Base-by-base conservation (phyloP, 2,329 filamentous ascomycete genomes). In the Ramichloridium luteum region DNA sequence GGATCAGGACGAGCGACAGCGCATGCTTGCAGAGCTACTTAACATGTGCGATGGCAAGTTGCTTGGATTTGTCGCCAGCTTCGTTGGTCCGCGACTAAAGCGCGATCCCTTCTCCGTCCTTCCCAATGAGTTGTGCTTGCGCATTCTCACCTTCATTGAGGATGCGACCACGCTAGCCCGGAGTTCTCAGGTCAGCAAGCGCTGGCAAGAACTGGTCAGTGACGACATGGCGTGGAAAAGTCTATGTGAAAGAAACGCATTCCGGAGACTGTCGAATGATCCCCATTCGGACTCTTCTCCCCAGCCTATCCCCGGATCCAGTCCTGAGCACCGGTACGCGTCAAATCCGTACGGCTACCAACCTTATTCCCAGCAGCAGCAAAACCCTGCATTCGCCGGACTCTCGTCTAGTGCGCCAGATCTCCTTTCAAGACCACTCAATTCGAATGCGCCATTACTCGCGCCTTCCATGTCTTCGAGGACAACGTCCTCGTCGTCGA, bases 171-270 rank as follows among this genome's bases (percentile, higher is more conserved):
- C 92, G 3, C 68, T 98, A 28, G 88, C 86, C 23, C 73, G 90
- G 53, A 82, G 90, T 31, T 93, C 88, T 4, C 88, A 96, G 56
- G 90, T 98, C n/a, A 98, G 90, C 32, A 77, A 77, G 43, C 73
- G 86, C 55, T 98, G 90, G 90, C 74, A 83, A 41, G 86, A 94
- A 57, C 68, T 98, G 5, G 68, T 98, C 30, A 88, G 80, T 52
- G 90, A 98, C 56, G 90, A 98, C 56, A 86, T 94, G 60, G 93
- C 90, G 1, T 98, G 90, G 90, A 94, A 93, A 63, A 84, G 90
- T 39, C 69, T 98, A 13, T 96, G 88, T 55, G 84, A 92, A 43
- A 94, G 93, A 59, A 88, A 93, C 56, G 85, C 90, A 39, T 98
- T 93, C 56, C 74, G 71, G 29, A 58, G 66, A 31, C 54, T 69